Base-by-base conservation (phyloP, 2,329 filamentous ascomycete genomes). In the Sphaerulina vaccinii region DNA sequence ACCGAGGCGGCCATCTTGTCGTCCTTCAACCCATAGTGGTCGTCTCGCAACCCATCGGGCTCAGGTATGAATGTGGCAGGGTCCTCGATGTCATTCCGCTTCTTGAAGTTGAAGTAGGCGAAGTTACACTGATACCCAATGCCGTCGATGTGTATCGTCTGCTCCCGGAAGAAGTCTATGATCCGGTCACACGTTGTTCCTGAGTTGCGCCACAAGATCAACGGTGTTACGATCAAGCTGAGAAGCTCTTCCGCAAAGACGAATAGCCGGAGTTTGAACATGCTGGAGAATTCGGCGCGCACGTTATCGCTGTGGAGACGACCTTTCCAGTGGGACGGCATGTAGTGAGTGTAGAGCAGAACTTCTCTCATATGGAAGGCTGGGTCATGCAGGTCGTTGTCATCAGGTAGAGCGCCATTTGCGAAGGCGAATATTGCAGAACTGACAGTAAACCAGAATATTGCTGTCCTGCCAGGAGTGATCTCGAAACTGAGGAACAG, bases 1-100 rank as follows among this genome's bases (percentile, higher is more conserved):
- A 96, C 93, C 0, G 92, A 97, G 13, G 90, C 88, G n/a, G 93
- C 86, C 89, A 99, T 96, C 74, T 99, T 99, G 57, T 91, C 89
- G 65, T 99, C 91, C 66, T 96, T 96, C 8, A 90, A 90, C 18
- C 89, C 85, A 66, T 93, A 97, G 68, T 97, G 97, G 62, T 96
- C 91, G 53, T 93, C 88, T 9, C 93, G 84, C 8, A 90, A 80
- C n/a, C 65, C 68, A 49, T 62, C 70, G 60, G 52, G 72, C 71
- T 60, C 70, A 54, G 55, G 69, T 59, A 60, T 56, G 18, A 63
- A 61, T 8, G 60, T 61, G 1, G 61, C 71, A 9, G 70, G 71
- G 43, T 71, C 67, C 38, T 69, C 67, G 3, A 73, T 73, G 58
- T 78, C 79, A 41, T 81, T 79, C 18, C 85, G 87, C 68, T 90